Evolutionary conservation across 495 filamentous ascomycete genomes (phyloP).

Genomic region (Jackrogersella minutella): DNA sequence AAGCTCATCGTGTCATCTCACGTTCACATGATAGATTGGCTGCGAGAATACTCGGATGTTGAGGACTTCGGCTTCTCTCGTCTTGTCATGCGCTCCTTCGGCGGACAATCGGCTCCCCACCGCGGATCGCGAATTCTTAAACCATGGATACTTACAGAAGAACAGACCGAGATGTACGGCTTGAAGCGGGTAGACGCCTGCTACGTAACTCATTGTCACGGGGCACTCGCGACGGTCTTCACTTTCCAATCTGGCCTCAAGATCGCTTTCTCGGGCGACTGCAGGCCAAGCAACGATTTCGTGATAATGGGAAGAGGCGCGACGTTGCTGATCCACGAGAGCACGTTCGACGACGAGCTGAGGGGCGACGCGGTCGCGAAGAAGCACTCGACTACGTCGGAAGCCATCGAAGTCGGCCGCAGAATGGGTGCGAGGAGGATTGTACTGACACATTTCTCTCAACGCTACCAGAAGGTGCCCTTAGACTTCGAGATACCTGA

Average conservation of each 20-base stretch:
- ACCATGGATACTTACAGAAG: constrained; percentile 21
- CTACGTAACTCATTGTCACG: constrained; percentile 77
- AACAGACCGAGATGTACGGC: constrained; percentile 43
- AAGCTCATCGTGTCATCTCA: constrained; percentile 63
- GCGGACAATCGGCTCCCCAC: not conserved
- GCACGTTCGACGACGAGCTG: constrained; percentile 91
- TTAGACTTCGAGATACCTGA: constrained; percentile 41
- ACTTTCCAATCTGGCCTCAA: constrained; percentile 84
- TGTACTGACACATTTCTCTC: constrained; percentile 91
- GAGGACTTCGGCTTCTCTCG: constrained; percentile 77
- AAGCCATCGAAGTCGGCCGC: constrained; percentile 80
- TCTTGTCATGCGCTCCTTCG: constrained; percentile 42
- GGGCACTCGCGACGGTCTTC: constrained; percentile 77
- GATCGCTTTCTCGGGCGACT: constrained; percentile 92
- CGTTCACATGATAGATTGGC: constrained; percentile 70
- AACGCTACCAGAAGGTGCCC: constrained; percentile 91
- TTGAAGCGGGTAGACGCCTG: constrained; percentile 65
- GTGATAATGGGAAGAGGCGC: constrained; percentile 73
- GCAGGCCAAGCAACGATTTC: constrained; percentile 76
- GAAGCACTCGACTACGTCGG: constrained; percentile 84
- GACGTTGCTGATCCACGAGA: constrained; percentile 91
- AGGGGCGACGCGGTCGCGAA: constrained; percentile 80
- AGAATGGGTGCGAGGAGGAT: constrained; percentile 79
- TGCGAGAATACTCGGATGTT: constrained; percentile 78
- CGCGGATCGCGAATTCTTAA: constrained; percentile 9